Conservation (phyloP, 768 basidiomycete species). For the Phallus indusiatus region DNA sequence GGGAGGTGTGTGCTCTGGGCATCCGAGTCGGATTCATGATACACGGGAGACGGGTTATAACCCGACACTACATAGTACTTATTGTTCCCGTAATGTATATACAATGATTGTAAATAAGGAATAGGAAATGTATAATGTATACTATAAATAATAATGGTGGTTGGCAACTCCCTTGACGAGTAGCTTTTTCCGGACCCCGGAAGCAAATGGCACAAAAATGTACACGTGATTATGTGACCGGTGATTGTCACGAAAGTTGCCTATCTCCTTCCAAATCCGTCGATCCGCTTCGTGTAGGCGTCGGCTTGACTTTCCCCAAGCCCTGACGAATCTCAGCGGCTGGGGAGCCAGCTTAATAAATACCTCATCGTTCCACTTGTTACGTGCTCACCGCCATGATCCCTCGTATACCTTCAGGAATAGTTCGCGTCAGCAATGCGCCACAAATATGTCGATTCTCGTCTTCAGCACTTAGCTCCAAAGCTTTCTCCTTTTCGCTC, state of each 20-base stretch:
- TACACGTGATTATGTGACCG: no score
- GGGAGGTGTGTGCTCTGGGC: constrained; percentile 81
- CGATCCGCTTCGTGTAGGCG: not conserved
- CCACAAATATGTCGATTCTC: not conserved
- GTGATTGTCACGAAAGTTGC: not conserved
- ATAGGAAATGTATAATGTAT: not conserved
- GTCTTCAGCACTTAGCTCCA: not conserved
- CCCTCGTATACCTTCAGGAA: not conserved
- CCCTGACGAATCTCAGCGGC: not conserved
- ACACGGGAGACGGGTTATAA: not conserved
- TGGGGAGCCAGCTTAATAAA: not conserved
- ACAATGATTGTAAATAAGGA: not conserved
- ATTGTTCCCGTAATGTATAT: no score
- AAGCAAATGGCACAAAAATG: no score
- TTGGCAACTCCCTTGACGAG: no score
- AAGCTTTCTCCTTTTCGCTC: constrained; percentile 9
- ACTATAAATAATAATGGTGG: no score
- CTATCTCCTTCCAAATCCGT: not conserved
- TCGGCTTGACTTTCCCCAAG: not conserved
- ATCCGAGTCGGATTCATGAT: constrained; percentile 12
- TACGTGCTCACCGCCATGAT: not conserved
- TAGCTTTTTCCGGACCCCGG: no score
- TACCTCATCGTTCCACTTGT: not conserved
- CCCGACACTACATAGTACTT: not conserved
- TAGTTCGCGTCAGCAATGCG: not conserved